Evolutionary conservation across 768 basidiomycete species (phyloP).

Genomic region (Russula brevipes): DNA sequence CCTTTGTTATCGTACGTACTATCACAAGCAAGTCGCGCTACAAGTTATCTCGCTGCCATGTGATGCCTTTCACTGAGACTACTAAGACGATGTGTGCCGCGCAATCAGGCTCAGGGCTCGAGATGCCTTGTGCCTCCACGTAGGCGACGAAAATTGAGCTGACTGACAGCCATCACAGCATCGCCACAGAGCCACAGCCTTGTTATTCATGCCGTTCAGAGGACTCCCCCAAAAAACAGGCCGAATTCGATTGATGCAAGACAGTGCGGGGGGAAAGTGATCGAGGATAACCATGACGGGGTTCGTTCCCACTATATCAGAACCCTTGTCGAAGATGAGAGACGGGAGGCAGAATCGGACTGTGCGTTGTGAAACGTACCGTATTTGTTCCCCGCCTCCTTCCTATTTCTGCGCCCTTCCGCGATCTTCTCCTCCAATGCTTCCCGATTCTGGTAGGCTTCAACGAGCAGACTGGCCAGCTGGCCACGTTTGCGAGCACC

Average conservation of each 20-base stretch:
- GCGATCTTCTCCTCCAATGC: conserved; percentile 80
- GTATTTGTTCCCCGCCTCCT: conserved; percentile 90
- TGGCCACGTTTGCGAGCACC: conserved; percentile 74
- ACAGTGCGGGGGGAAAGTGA: neutral
- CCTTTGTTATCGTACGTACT: neutral
- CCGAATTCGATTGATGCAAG: neutral
- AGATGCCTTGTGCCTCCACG: neutral
- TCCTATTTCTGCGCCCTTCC: conserved; percentile 74
- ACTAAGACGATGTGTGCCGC: neutral
- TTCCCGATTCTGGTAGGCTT: conserved; percentile 81
- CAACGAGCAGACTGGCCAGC: conserved; percentile 70
- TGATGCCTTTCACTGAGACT: neutral
- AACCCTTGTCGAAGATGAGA: conserved; percentile 14
- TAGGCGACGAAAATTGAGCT: neutral
- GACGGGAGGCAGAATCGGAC: neutral
- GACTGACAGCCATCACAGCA: neutral
- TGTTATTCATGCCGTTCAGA: neutral
- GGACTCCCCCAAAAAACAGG: neutral
- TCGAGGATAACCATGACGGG: neutral
- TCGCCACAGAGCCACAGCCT: neutral
- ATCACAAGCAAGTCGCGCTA: neutral
- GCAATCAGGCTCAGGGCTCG: neutral
- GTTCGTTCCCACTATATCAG: conserved; percentile 1
- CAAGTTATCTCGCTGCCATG: neutral
- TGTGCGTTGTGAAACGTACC: conserved; percentile 42